Base-by-base conservation (phyloP, 2,329 filamentous ascomycete genomes). In the Aulographum hederae region DNA sequence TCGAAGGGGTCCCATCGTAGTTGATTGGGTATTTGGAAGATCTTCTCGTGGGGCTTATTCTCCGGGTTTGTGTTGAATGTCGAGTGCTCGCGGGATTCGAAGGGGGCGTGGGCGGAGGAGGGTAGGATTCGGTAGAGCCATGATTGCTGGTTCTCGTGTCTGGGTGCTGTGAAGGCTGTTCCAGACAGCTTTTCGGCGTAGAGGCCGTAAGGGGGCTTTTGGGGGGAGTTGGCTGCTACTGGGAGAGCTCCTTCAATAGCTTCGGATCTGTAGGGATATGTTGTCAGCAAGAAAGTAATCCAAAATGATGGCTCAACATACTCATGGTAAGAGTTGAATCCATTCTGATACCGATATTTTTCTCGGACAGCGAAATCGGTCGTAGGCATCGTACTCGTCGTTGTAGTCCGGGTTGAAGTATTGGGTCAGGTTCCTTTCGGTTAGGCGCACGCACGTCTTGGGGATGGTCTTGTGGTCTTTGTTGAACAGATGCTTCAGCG, bases 281-380 rank as follows among this genome's bases (percentile, higher is more conserved):
- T 6, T n/a, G 26, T 28, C 15, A 16, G 14, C 26, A 16, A 28
- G 14, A 8, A 6, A 8, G 6, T 8, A 28, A 28, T 6, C 11
- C 6, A 28, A 16, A 8, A 28, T 13, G 26, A 16, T n/a, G 6
- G 15, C 8, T 28, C 14, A 6, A 53, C 69, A 43, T 56, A 84
- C 77, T 86, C 77, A 51, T 82, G 69, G 48, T 85, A 75, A 30
- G 65, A 71, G 51, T 68, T 67, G 59, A 89, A 85, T 51, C 80
- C 80, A 58, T 73, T 78, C 46, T 73, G 74, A 53, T 89, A 89
- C 36, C 60, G 62, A 60, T 89, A 89, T 41, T 69, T 73, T 48
- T 78, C 73, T 25, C 65, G 60, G 36, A 66, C 61, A 30, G 52
- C 60, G 57, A 78, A 78, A 12, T 66, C 53, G 19, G 72, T 75